Base-by-base conservation (phyloP, 495 filamentous ascomycete genomes). In the Aspergillus cristatus region DNA sequence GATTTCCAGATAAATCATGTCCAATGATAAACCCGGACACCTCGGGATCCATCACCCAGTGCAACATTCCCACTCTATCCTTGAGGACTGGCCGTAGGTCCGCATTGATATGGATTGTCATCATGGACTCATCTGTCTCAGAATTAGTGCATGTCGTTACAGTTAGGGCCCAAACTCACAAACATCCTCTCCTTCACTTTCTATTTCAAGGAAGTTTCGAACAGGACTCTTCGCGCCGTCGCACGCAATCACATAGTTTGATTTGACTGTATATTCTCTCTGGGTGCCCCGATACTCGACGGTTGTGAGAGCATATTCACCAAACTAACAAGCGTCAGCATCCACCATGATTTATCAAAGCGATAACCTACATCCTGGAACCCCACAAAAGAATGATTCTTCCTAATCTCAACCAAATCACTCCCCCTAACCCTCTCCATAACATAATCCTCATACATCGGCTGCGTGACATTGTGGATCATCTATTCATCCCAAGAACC, bases 51-150 rank as follows among this genome's bases (percentile, higher is more conserved):
- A 60, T 63, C n/a, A 66, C 45, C 62, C 58, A 68, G 37, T 60
- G 57, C 18, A 68, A 43, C 60, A 68, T 66, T 12, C 63, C 63
- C 26, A 66, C 60, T n/a, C 51, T 43, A 1, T 57, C 53, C 12
- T 50, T 46, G 6, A 68, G 29, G 3, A 65, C 41, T 0, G 54
- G 54, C 2, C 57, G 47, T 2, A 68, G 37, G 20, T 68, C 48
- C 6, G 62, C 60, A 26, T 61, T 63, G 34, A 66, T 56, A 39
- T 68, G 60, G 24, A 68, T 68, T 6, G 64, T 68, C 64, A 68
- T 65, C 64, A 68, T 68, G 1, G 55, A 60, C 31, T 68, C 51
- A 37, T 58, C 58, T 55, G 43, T n/a, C n/a, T n/a, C 35, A 24
- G 8, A 20, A 30, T 6, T n/a, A 30, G 24, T 26, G 11, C n/a